phyloP scores from a whole-genome alignment of 345 rosid species.

The Syzygium aqueum region DNA sequence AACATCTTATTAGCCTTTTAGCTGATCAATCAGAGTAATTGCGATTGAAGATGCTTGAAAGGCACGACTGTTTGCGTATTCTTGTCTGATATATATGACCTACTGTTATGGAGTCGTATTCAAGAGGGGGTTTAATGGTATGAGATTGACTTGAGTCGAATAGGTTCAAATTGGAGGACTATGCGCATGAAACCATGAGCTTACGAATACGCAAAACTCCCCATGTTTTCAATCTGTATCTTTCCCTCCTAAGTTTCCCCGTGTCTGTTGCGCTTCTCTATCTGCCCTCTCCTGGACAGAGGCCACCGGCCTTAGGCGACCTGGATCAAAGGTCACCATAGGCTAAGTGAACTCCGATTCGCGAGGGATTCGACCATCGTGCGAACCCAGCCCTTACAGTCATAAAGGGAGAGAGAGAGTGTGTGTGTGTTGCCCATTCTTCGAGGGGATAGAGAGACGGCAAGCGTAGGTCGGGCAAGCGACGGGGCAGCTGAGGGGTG shows the following conservation, averaged over 20 bases:
- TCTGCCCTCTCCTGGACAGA: background rate
- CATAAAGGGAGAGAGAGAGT: background rate
- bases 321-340: background rate
- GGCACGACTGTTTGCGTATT: no score
- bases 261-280: background rate
- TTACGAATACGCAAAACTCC: no score
- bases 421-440: background rate
- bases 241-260: no score
- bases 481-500: background rate
- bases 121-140: no score
- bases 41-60: no score
- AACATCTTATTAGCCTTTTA: background rate
- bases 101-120: no score
- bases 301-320: background rate
- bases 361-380: background rate
- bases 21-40: no score
- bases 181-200: no score
- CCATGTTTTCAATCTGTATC: no score
- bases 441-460: background rate
- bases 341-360: background rate
- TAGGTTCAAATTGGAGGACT: no score
- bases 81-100: no score
- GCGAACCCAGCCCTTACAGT: background rate
- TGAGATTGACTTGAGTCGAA: no score
- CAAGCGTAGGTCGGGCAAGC: background rate